Evolutionary conservation across 2,329 filamentous ascomycete genomes (phyloP).

Genomic region (Monascus ruber): DNA sequence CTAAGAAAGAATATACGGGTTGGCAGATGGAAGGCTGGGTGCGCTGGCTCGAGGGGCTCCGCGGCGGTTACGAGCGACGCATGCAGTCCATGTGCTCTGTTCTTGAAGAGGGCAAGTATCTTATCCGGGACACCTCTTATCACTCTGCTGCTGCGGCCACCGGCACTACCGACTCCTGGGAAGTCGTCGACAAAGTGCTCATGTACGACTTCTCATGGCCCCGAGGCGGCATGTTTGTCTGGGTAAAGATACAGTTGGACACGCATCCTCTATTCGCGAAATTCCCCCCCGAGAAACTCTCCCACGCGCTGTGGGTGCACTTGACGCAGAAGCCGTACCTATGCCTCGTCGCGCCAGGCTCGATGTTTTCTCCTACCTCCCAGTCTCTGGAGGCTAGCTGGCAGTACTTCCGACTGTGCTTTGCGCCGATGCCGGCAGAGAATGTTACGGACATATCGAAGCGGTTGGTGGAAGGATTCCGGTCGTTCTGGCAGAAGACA

Average conservation of each 20-base stretch:
- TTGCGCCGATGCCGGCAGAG: conserved; percentile 68
- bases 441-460: conserved; percentile 52
- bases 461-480: conserved; percentile 56
- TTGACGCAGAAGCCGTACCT: conserved; percentile 58
- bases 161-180: conserved; percentile 47
- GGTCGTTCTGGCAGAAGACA: conserved; percentile 68
- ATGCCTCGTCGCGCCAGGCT: conserved; percentile 59
- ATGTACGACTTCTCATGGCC: conserved; percentile 72
- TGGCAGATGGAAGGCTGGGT: conserved; percentile 85
- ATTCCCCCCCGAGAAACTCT: conserved; percentile 46
- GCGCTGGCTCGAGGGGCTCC: conserved; percentile 76
- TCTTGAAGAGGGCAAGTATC: conserved; percentile 56
- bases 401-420: conserved; percentile 68
- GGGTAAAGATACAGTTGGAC: conserved; percentile 62
- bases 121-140: conserved; percentile 49
- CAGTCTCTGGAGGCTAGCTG: conserved; percentile 51
- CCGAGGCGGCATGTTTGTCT: conserved; percentile 84
- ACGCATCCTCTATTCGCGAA: conserved; percentile 56
- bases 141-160: conserved; percentile 14
- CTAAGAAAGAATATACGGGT: conserved; percentile 43
- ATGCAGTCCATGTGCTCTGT: conserved; percentile 69
- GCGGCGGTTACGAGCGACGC: conserved; percentile 71
- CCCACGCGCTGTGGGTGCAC: conserved; percentile 58
- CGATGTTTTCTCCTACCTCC: conserved; percentile 59
- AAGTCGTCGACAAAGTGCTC: conserved; percentile 60